These are phyloP conservation scores for Globisporangium emineosum DNA, from an alignment of 352 stramenopile species.

Conservation along the genomic window DNA sequence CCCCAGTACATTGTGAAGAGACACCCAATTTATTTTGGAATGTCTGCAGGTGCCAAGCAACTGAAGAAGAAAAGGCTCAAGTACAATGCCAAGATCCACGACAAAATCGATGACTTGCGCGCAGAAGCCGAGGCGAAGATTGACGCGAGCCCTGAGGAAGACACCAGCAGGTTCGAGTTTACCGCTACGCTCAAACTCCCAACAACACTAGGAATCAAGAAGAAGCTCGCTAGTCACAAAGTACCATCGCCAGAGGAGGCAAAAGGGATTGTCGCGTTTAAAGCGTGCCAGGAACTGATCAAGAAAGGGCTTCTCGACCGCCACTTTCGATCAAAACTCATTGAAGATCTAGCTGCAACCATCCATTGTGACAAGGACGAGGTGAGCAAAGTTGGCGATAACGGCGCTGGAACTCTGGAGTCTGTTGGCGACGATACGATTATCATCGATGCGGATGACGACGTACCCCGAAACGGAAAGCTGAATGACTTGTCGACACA, in stretches of 20 bases:
- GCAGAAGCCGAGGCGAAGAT: constrained; percentile 32
- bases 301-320: constrained; percentile 70
- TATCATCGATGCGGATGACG: constrained; percentile 24
- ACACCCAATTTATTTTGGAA: constrained; percentile 42
- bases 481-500: constrained; percentile 75
- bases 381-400: background rate
- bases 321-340: constrained; percentile 64
- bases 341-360: constrained; percentile 42
- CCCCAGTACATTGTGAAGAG: constrained; percentile 76
- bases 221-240: constrained; percentile 58
- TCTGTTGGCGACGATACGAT: constrained; percentile 29
- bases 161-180: constrained; percentile 47
- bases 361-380: constrained; percentile 31
- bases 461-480: constrained; percentile 11
- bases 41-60: constrained; percentile 52
- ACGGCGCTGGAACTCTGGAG: background rate
- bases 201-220: constrained; percentile 53
- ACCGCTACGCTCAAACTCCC: constrained; percentile 65
- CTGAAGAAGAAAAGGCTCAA: constrained; percentile 75
- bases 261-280: constrained; percentile 82
- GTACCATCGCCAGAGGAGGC: constrained; percentile 57
- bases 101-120: constrained; percentile 74
- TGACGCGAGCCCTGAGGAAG: constrained; percentile 18
- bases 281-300: constrained; percentile 70
- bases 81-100: constrained; percentile 73